Evolutionary conservation across 306 rosid genomes (phyloP), one percentile per base, ranked within the genome.

Genomic region (Dalbergia cultrata): DNA sequence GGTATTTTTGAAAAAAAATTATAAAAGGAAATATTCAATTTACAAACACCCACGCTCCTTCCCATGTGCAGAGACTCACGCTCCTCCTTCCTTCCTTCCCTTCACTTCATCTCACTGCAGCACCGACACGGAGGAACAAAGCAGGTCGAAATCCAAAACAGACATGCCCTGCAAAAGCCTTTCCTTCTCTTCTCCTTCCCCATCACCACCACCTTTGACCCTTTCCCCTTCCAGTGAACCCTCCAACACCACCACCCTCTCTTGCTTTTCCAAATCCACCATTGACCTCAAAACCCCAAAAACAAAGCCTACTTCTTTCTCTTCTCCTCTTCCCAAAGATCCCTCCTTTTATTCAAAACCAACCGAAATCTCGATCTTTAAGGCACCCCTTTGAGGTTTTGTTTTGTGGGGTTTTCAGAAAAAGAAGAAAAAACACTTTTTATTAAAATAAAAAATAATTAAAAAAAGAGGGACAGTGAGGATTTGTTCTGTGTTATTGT

Each of bases 51-150:
- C n/a, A n/a, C n/a, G n/a, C n/a, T n/a, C n/a, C n/a, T n/a, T n/a
- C n/a, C n/a, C n/a, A n/a, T n/a, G n/a, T n/a, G n/a, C n/a, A n/a
- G n/a, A n/a, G n/a, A n/a, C n/a, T n/a, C n/a, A n/a, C n/a, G n/a
- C n/a, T n/a, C n/a, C n/a, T n/a, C n/a, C n/a, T n/a, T n/a, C n/a
- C n/a, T n/a, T n/a, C n/a, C n/a, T n/a, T n/a, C n/a, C n/a, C n/a
- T n/a, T n/a, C n/a, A n/a, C n/a, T n/a, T n/a, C n/a, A n/a, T n/a
- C n/a, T n/a, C n/a, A n/a, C n/a, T n/a, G n/a, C n/a, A n/a, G 98
- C 87, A 90, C 70, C 13, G 99, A 98, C 85, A 96, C 99, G 54
- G 98, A 87, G 4, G 99, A 93, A 80, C 99, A 96, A 61, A 96
- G 87, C 91, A 92, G 39, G 44, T 96, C 97, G 70, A 96, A 96